Percentiles rank a stretch among this genome's conserved stretches.
Conservation (phyloP, 257 asterid genomes). For the Solanum medicagineum region DNA sequence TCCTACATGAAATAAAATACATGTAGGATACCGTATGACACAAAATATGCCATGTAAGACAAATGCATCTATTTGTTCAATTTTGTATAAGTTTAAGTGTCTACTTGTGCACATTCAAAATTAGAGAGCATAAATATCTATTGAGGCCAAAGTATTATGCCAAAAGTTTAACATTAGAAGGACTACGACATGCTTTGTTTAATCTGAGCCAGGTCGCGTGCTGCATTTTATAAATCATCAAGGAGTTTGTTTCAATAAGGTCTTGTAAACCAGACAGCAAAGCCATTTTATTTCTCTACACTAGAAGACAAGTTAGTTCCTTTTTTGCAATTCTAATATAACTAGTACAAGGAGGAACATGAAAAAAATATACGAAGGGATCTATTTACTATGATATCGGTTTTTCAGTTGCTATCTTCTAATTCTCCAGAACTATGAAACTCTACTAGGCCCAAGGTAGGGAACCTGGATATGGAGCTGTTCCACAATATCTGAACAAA, state of each 20-base stretch:
- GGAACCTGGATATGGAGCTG: conserved; percentile 50
- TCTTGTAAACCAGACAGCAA: neutral
- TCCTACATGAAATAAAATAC: no score
- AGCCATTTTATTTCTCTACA: neutral
- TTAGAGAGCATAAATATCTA: no score
- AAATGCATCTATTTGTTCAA: no score
- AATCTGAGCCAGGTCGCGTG: neutral
- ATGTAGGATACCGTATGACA: no score
- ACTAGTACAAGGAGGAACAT: neutral
- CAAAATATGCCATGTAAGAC: no score
- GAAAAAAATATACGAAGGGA: neutral
- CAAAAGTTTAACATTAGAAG: neutral
- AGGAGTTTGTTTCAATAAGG: neutral
- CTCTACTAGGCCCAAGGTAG: conserved; percentile 58
- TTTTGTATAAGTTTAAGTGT: no score
- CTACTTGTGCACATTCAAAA: no score
- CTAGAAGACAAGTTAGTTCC: neutral
- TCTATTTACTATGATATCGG: neutral
- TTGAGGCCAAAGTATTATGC: no score
- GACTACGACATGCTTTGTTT: neutral
- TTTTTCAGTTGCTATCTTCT: neutral
- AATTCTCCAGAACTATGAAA: neutral
- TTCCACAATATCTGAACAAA: conserved; percentile 68
- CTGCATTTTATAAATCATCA: neutral
- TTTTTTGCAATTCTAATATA: neutral